These are phyloP conservation scores for Nemania serpens DNA, from an alignment of 2,329 filamentous ascomycete genomes.

Conservation along the genomic window DNA sequence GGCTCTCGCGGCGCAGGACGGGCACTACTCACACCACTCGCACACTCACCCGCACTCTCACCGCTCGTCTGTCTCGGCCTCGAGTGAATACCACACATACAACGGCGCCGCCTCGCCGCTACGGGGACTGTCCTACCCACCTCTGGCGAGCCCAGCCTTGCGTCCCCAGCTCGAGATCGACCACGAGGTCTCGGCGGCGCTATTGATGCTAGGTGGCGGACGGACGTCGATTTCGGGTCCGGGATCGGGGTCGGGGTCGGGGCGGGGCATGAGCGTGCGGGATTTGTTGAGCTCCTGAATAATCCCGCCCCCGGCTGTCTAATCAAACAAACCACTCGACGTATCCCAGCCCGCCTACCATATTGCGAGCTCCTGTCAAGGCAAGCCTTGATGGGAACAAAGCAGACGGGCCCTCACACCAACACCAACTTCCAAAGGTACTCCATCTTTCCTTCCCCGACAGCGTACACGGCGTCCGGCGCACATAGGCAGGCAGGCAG, in stretches of 20 bases:
- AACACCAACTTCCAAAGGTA: too few species aligned
- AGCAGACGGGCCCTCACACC: too few species aligned
- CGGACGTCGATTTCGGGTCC: constrained; percentile 30
- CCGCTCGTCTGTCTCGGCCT: constrained; percentile 59
- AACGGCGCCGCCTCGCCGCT: constrained; percentile 42
- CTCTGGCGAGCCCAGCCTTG: constrained; percentile 59
- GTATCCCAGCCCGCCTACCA: not conserved
- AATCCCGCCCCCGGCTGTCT: not conserved
- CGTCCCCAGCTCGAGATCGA: constrained; percentile 62
- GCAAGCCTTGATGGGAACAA: too few species aligned
- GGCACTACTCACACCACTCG: constrained; percentile 3
- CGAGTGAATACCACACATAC: constrained; percentile 50
- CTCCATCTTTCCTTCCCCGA: too few species aligned
- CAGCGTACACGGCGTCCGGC: too few species aligned
- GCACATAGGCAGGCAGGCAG: not conserved
- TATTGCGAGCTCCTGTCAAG: too few species aligned
- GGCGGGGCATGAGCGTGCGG: constrained; percentile 58
- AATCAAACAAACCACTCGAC: not conserved
- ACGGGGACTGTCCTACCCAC: constrained; percentile 39
- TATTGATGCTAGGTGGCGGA: constrained; percentile 75
- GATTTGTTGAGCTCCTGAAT: constrained; percentile 58
- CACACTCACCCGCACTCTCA: constrained; percentile 45
- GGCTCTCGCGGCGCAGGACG: constrained; percentile 53
- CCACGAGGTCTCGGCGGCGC: constrained; percentile 81
- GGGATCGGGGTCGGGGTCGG: constrained; percentile 30